Base-by-base conservation (phyloP, 1,284 basidiomycete species). In the Ustilago nuda region DNA sequence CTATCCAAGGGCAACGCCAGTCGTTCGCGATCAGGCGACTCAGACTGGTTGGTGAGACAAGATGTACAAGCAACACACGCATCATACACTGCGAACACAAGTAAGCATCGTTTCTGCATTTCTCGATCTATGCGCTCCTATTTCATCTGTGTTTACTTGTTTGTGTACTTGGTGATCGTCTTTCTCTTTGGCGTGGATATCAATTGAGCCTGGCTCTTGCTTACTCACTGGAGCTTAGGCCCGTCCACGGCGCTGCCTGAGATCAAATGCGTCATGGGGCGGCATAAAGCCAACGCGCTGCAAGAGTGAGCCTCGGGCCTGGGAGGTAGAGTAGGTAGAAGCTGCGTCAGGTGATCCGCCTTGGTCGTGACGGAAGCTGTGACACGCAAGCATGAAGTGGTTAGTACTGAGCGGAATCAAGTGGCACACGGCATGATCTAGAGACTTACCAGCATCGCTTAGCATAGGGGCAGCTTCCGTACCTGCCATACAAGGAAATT, bases 381-480 rank as follows among this genome's bases (percentile, higher is more conserved):
- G 23, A 15, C 30, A 11, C 32, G 19, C 8, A 43, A 41, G 27
- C 30, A 32, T 27, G 50, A 30, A 12, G 50, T 51, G 27, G 50
- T 51, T 9, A 27, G 27, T n/a, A 32, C 15, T 53, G 32, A 53
- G 52, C 13, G 5, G 6, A 8, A 35, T 17, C n/a, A 37, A 36
- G 17, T n/a, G 30, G 23, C n/a, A n/a, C 15, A 9, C 5, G 1
- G 52, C n/a, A 11, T n/a, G 35, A 23, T 15, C 3, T 19, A 19
- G 51, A 6, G 12, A 66, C 74, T 66, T 57, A 76, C 74, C 75
- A 77, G 68, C 81, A 86, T 46, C 93, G 88, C 86, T 93, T 93
- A 58, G 93, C 94, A 80, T 94, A 95, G 0, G 93, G 93, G 85
- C 93, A 95, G 17, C 92, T 92, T 30, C 93, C 93, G 57, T 93